phyloP scores from a whole-genome alignment of 805 yeast species.

The Suhomyces xylopsoci region DNA sequence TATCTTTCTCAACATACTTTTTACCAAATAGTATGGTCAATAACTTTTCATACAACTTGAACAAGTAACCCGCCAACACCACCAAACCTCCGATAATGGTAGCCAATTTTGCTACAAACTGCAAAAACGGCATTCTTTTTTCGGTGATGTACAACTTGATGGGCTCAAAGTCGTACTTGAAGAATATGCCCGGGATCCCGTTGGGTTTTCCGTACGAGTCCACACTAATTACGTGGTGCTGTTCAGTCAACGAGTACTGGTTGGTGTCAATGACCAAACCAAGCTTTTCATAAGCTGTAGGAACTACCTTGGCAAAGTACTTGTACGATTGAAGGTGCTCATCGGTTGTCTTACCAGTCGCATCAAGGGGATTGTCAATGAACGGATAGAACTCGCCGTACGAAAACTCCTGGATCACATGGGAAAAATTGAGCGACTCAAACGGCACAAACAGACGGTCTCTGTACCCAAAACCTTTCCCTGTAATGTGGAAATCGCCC shows the following conservation, averaged over 20 bases:
- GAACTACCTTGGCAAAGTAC: constrained; percentile 77
- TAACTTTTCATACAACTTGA: constrained; percentile 54
- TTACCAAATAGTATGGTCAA: constrained; percentile 56
- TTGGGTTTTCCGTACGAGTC: constrained; percentile 16
- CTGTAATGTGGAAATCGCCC: constrained; percentile 84
- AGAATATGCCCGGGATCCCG: constrained; percentile 72
- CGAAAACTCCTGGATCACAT: constrained; percentile 80
- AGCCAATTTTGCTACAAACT: constrained; percentile 72
- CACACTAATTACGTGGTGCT: constrained; percentile 25
- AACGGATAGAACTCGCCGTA: constrained; percentile 89
- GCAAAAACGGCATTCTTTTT: constrained; percentile 68
- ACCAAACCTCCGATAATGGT: constrained; percentile 83
- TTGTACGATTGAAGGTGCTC: constrained; percentile 50
- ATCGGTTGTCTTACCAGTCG: constrained; percentile 56
- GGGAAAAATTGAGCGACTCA: constrained; percentile 71
- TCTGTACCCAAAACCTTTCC: constrained; percentile 63
- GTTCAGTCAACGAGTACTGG: constrained; percentile 74
- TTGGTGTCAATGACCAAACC: constrained; percentile 76
- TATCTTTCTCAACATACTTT: constrained; percentile 47
- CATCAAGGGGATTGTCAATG: constrained; percentile 83
- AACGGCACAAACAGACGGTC: constrained; percentile 47
- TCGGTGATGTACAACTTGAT: constrained; percentile 69
- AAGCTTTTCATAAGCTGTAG: constrained; percentile 68
- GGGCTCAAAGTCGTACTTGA: constrained; percentile 88
- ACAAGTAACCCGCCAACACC: constrained; percentile 65